A percentile compares a stretch with the other conserved stretches of the same genome.
Conservation (phyloP, 306 rosid genomes). For the Pachyrhizus erosus region DNA sequence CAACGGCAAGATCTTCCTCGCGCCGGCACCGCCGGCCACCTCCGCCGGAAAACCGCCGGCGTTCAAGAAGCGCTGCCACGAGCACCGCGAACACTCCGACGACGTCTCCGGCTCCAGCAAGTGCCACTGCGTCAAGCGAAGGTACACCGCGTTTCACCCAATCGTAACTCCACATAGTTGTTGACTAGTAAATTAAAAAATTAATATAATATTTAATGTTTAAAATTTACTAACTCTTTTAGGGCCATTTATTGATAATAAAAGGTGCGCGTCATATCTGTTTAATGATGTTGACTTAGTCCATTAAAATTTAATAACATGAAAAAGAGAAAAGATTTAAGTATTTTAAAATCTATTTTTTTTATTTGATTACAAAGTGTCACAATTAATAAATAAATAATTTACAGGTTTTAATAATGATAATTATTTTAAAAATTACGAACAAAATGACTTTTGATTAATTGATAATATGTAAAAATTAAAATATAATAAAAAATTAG, state of each 20-base stretch:
- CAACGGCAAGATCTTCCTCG: constrained; percentile 72
- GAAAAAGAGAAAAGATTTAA: neutral
- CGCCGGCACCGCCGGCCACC: constrained; percentile 37
- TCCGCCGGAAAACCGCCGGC: constrained; percentile 79
- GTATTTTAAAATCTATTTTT: neutral
- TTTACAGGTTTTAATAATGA: too few species aligned
- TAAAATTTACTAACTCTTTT: neutral
- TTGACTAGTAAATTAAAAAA: constrained; percentile 20
- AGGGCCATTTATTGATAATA: neutral
- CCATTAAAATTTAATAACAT: neutral
- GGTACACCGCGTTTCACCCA: constrained; percentile 50
- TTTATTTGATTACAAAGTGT: too few species aligned
- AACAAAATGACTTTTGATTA: too few species aligned
- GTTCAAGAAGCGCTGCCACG: constrained; percentile 74
- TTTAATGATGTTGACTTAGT: neutral
- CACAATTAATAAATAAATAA: too few species aligned
- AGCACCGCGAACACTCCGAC: constrained; percentile 69
- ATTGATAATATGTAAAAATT: too few species aligned
- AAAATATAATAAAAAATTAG: too few species aligned
- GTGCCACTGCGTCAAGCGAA: constrained; percentile 89
- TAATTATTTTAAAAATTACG: too few species aligned
- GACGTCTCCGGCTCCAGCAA: constrained; percentile 67
- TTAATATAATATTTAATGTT: neutral
- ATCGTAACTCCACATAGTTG: neutral
- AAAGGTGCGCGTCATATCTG: neutral